A percentile compares a stretch with the other conserved stretches of the same genome.
phyloP scores from a whole-genome alignment of 2,329 filamentous ascomycete genomes.

The Pyrenophora teres region DNA sequence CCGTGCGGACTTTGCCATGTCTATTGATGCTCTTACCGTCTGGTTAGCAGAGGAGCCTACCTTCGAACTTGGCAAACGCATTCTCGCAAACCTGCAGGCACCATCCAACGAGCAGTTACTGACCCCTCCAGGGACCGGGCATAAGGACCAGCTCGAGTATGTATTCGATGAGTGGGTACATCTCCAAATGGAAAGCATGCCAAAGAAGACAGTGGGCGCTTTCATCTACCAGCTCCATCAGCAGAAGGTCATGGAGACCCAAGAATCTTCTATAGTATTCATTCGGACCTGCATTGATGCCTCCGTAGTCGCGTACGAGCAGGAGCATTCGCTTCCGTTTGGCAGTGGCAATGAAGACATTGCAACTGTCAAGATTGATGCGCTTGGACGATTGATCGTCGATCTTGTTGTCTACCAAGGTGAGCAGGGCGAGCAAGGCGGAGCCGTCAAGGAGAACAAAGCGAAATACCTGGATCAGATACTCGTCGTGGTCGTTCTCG shows the following conservation, averaged over 20 bases:
- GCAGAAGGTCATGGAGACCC: constrained; percentile 70
- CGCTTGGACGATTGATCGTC: constrained; percentile 78
- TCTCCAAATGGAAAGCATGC: constrained; percentile 75
- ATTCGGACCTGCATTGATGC: constrained; percentile 80
- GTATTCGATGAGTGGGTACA: constrained; percentile 95
- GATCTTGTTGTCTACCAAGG: constrained; percentile 74
- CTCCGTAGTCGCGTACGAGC: constrained; percentile 78
- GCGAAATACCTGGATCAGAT: constrained; percentile 76
- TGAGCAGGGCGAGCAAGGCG: constrained; percentile 61
- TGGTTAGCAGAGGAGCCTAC: constrained; percentile 78
- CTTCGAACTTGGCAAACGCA: constrained; percentile 67
- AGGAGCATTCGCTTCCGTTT: constrained; percentile 63
- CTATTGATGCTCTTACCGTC: constrained; percentile 76
- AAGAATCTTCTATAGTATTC: constrained; percentile 79
- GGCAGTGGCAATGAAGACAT: constrained; percentile 63
- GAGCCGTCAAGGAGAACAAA: constrained; percentile 65
- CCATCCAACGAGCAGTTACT: constrained; percentile 59
- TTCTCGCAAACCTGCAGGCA: constrained; percentile 69
- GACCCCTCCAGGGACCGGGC: constrained; percentile 62
- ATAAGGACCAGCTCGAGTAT: constrained; percentile 87
- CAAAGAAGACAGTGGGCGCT: constrained; percentile 70
- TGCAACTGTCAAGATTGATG: constrained; percentile 72
- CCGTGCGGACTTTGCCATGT: constrained; percentile 83
- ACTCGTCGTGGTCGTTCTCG: constrained; percentile 75
- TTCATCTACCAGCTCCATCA: constrained; percentile 86